These are phyloP conservation scores for Escovopsis sp. DNA, from an alignment of 2,329 filamentous ascomycete species.

Conservation along the genomic window DNA sequence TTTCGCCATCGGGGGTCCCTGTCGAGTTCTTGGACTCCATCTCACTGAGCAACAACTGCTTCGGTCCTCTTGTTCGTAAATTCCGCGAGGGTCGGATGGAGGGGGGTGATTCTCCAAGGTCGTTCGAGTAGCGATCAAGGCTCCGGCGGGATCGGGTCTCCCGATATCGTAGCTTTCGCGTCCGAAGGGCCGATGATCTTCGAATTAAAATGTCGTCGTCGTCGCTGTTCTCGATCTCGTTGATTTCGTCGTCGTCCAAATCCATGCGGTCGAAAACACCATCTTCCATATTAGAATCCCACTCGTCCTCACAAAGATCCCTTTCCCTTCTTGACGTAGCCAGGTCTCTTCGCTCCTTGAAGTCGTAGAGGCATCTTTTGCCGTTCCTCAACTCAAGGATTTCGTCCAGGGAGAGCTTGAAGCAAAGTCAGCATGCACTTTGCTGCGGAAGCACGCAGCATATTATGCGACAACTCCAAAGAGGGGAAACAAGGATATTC, in stretches of 20 bases:
- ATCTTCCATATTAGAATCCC: conserved; percentile 13
- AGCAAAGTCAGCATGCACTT: conserved; percentile 1
- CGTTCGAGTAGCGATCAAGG: conserved; percentile 3
- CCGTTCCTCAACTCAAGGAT: conserved; percentile 20
- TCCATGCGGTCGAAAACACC: conserved; percentile 14
- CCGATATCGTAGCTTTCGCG: conserved; percentile 13
- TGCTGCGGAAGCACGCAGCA: not conserved
- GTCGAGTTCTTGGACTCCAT: conserved; percentile 11
- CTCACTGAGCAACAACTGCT: conserved; percentile 12
- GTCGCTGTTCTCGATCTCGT: conserved; percentile 7
- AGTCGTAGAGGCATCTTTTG: conserved; percentile 13
- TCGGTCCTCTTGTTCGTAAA: conserved; percentile 14
- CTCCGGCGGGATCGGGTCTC: conserved; percentile 8
- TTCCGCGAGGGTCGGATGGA: conserved; percentile 6
- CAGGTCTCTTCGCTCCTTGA: conserved; percentile 6
- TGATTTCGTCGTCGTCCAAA: conserved; percentile 12
- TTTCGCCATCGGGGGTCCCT: conserved; percentile 10
- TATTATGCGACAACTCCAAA: not conserved
- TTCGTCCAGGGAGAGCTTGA: conserved; percentile 17
- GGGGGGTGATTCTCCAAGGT: conserved; percentile 5
- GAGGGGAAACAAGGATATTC: not conserved
- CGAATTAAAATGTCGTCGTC: conserved; percentile 7
- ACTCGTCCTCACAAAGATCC: conserved; percentile 13
- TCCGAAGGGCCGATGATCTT: not conserved
- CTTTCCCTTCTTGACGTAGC: conserved; percentile 18